Conservation (phyloP, 1,284 basidiomycete genomes). For the Fistulinella cinereoalba region DNA sequence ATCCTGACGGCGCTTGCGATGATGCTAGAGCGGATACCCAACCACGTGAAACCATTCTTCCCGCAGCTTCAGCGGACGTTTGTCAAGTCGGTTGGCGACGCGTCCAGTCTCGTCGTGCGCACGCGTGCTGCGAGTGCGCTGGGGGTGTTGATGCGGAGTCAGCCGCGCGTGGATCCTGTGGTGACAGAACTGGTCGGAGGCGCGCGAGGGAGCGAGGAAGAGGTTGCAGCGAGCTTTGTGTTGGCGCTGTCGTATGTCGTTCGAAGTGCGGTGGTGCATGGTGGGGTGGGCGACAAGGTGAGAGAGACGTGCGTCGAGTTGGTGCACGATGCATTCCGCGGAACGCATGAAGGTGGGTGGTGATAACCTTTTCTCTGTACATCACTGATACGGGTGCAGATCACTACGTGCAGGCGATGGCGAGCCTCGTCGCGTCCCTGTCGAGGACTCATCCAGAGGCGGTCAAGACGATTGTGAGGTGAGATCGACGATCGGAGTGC, state of each 20-base stretch:
- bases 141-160: conserved; percentile 90
- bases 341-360: conserved; percentile 63
- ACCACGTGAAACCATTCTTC: conserved; percentile 96
- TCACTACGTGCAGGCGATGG: conserved; percentile 69
- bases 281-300: conserved; percentile 65
- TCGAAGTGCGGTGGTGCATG: conserved; percentile 66
- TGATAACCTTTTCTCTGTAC: not conserved
- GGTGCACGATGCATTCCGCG: conserved; percentile 77
- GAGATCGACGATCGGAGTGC: too few relatives aligned
- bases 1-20: conserved; percentile 81
- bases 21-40: conserved; percentile 82
- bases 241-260: conserved; percentile 80
- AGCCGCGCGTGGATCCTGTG: conserved; percentile 82
- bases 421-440: conserved; percentile 65
- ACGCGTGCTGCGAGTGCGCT: conserved; percentile 81
- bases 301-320: conserved; percentile 73
- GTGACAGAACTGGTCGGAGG: conserved; percentile 84
- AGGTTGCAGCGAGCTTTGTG: conserved; percentile 73
- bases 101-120: conserved; percentile 77
- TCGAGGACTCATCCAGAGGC: conserved; percentile 61
- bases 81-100: conserved; percentile 89
- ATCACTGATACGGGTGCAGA: conserved; percentile 43
- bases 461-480: conserved; percentile 71
- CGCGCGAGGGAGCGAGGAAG: conserved; percentile 66
- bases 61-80: conserved; percentile 97